These are phyloP conservation scores for Alternaria rosae DNA, from an alignment of 2,329 filamentous ascomycete species.

Conservation along the genomic window DNA sequence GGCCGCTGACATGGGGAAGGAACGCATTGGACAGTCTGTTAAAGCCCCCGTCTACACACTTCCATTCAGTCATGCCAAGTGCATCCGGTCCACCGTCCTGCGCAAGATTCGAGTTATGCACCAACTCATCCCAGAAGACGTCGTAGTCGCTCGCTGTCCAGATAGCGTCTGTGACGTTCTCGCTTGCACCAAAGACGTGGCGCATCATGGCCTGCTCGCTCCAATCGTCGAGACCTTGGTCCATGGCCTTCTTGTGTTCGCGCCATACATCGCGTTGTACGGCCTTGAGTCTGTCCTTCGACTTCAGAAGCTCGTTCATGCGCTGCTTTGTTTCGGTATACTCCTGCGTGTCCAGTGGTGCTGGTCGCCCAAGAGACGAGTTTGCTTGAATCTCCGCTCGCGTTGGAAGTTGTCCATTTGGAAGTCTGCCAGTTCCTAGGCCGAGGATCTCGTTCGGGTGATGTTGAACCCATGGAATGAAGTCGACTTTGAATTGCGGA, in stretches of 20 bases:
- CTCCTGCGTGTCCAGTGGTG: background rate
- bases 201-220: background rate
- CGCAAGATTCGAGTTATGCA: constrained; percentile 6
- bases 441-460: background rate
- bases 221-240: background rate
- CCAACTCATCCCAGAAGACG: constrained; percentile 5
- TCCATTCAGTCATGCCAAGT: background rate
- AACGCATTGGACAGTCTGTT: background rate
- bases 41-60: background rate
- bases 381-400: background rate
- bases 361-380: background rate
- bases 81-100: background rate
- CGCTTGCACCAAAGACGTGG: background rate
- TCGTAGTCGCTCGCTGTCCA: constrained; percentile 8
- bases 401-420: background rate
- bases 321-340: background rate
- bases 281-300: background rate
- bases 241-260: background rate
- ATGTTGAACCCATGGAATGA: background rate
- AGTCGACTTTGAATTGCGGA: background rate
- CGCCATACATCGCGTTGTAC: background rate
- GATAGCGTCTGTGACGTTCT: background rate
- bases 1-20: background rate
- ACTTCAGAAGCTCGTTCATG: background rate
- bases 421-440: background rate